phyloP scores from a whole-genome alignment of 2,329 filamentous ascomycete genomes.

The Cryphonectria japonica region DNA sequence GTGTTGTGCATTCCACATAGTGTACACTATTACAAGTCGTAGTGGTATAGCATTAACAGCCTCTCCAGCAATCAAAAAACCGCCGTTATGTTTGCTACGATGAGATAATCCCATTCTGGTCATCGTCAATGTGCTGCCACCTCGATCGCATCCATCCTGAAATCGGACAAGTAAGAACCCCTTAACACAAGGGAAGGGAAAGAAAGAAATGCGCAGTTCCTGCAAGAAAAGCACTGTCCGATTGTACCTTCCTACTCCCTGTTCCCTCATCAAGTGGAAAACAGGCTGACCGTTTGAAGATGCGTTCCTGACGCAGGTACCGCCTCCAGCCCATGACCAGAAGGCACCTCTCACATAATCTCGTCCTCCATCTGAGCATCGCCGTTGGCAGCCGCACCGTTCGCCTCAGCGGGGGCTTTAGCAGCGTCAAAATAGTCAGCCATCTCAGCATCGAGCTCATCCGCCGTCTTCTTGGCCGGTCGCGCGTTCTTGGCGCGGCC shows the following conservation, averaged over 20 bases:
- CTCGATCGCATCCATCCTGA: background rate
- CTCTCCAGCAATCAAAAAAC: background rate
- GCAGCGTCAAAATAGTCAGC: constrained; percentile 80
- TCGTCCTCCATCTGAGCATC: constrained; percentile 71
- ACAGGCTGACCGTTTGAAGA: background rate
- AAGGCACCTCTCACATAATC: constrained; percentile 50
- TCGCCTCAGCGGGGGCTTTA: constrained; percentile 49
- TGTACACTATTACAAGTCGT: background rate
- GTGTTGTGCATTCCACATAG: constrained; percentile 1
- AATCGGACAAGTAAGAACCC: background rate
- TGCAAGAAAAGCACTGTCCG: constrained; percentile 7
- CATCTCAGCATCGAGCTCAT: constrained; percentile 98
- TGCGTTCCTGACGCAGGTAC: background rate
- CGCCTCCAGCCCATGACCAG: background rate
- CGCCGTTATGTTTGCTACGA: background rate
- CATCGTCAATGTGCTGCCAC: background rate
- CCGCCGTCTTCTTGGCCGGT: constrained; percentile 83
- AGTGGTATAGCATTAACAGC: background rate
- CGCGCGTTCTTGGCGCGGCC: constrained; percentile 58
- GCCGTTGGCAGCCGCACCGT: constrained; percentile 46
- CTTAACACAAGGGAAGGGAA: background rate
- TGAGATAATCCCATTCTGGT: background rate
- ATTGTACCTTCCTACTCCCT: background rate
- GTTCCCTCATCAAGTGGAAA: background rate
- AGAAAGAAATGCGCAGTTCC: background rate